Evolutionary conservation across 352 stramenopile species (phyloP), one percentile per base, ranked within the genome.

Genomic region (Pythium volutum): DNA sequence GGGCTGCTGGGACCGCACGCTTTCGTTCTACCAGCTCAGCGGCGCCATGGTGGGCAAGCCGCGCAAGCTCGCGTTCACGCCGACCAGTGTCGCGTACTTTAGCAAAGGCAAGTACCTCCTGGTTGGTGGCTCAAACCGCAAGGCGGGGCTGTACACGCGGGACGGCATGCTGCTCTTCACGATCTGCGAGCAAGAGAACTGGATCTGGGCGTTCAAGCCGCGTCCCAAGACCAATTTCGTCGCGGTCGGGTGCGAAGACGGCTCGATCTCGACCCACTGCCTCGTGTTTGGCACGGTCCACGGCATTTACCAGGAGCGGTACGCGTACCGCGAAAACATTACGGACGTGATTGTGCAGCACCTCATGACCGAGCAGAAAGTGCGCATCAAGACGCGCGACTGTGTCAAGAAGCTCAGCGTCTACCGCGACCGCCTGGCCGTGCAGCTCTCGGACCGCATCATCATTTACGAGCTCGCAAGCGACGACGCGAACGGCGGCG

Each of bases 341-440:
- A 98, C 92, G 14, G 93, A 98, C 64, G 93, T 98, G 50, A 95
- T 98, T 64, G 89, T 98, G 18, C 91, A 98, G 77, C 92, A 98
- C 68, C 74, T 98, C 31, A 87, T 97, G 71, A 98, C 89, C 18
- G 93, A 98, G 66, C 88, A 98, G 63, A 97, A 98, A 65, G 93
- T 98, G 52, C 81, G 87, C 47, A 98, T 98, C 70, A 97, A 97
- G 70, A 97, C 84, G 5, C 79, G 89, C n/a, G 94, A 98, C 68
- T 96, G 92, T 60, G 91, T 98, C 64, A 95, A 97, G 69, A 96
- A 97, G 67, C 85, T 98, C 36, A 95, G 90, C 15, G 76, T 98
- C 5, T 98, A 98, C 65, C 87, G 81, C 49, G 87, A 98, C 55
- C 82, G 91, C 4, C 75, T 98, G 8, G 94, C 94, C 0, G 91